These are phyloP conservation scores for Silene uniflora DNA, from an alignment of 148 eudicot genomes.

Conservation along the genomic window DNA sequence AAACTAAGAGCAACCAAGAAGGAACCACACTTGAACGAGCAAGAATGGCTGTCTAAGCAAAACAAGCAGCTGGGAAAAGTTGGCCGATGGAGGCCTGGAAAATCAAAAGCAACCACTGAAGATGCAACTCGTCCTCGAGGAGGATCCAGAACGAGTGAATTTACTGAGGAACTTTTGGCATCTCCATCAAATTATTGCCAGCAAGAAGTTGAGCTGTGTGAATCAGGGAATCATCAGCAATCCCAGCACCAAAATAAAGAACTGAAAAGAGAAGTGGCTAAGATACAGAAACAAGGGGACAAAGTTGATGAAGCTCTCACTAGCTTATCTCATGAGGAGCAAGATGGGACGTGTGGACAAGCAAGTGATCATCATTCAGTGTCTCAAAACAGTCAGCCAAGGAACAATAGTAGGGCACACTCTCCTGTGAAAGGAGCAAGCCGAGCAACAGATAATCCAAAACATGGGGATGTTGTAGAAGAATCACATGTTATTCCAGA, in stretches of 20 bases:
- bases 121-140: not conserved
- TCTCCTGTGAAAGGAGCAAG: not conserved
- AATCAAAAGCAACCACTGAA: not conserved
- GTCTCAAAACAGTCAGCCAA: not conserved
- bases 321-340: not conserved
- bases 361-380: not conserved
- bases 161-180: not conserved
- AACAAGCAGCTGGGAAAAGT: not conserved
- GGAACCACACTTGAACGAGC: not conserved
- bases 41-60: not conserved
- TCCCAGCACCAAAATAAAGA: slow-evolving; percentile 5
- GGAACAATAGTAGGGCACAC: not conserved
- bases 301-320: not conserved
- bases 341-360: slow-evolving; percentile 6
- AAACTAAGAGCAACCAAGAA: no score
- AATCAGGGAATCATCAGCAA: not conserved
- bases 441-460: not conserved
- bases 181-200: not conserved
- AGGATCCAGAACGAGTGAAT: not conserved
- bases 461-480: not conserved
- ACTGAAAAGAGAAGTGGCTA: not conserved
- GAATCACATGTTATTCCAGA: not conserved
- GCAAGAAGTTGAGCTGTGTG: slow-evolving; percentile 9
- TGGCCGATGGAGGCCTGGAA: not conserved
- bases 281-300: slow-evolving; percentile 1